Conservation (phyloP, 2,329 filamentous ascomycete species). For the Fusarium oxysporum region DNA sequence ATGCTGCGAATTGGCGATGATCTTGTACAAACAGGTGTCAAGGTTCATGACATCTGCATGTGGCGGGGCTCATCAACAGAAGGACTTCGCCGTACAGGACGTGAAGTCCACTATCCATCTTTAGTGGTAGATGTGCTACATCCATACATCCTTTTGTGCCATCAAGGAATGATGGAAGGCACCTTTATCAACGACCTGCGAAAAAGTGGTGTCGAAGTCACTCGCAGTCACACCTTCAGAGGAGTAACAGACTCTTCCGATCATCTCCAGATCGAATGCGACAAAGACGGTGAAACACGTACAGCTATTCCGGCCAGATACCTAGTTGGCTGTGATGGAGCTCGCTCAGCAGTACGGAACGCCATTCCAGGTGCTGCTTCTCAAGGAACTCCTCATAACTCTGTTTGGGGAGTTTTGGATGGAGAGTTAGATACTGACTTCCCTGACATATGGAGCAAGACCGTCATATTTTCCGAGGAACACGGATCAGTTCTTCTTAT, state of each 20-base stretch:
- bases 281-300: background rate
- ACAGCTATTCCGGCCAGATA: conserved; percentile 19
- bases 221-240: conserved; percentile 72
- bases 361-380: conserved; percentile 68
- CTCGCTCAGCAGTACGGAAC: conserved; percentile 75
- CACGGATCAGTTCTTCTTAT: conserved; percentile 78
- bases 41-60: conserved; percentile 79
- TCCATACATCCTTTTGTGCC: conserved; percentile 68
- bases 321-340: conserved; percentile 67
- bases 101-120: conserved; percentile 76
- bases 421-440: conserved; percentile 78
- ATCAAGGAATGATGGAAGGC: conserved; percentile 81
- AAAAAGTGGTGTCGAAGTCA: conserved; percentile 72
- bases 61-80: conserved; percentile 68
- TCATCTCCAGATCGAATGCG: conserved; percentile 60
- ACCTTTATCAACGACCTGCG: conserved; percentile 75
- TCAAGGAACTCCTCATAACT: conserved; percentile 64
- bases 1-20: conserved; percentile 76
- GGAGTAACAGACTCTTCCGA: conserved; percentile 54
- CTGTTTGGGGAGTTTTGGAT: conserved; percentile 77
- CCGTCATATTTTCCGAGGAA: conserved; percentile 73
- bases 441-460: conserved; percentile 80
- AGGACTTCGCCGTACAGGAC: conserved; percentile 69
- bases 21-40: conserved; percentile 74
- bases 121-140: conserved; percentile 65